These are phyloP conservation scores for Scedosporium aurantiacum DNA, from an alignment of 2,329 filamentous ascomycete species.

Conservation along the genomic window DNA sequence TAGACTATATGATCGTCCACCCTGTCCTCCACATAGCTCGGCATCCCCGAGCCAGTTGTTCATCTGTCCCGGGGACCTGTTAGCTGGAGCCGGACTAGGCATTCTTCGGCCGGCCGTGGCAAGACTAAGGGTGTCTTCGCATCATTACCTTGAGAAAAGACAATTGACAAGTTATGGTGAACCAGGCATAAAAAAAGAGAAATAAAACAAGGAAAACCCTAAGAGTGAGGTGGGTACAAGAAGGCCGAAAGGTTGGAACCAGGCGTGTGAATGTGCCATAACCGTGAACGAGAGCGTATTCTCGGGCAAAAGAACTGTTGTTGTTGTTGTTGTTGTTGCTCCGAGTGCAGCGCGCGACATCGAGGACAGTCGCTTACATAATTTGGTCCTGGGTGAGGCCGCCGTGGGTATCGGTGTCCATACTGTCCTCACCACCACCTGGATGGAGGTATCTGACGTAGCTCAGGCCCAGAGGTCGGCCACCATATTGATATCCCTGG, in stretches of 20 bases:
- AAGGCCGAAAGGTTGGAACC: background rate
- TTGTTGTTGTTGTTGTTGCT: too few species aligned
- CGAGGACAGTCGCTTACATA: constrained; percentile 49
- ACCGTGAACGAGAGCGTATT: background rate
- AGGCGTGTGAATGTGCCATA: background rate
- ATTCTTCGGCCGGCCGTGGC: too few species aligned
- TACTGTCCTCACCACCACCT: constrained; percentile 38
- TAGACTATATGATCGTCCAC: too few species aligned
- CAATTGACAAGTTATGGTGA: background rate
- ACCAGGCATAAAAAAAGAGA: constrained; percentile 1
- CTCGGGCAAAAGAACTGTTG: background rate
- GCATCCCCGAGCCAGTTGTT: too few species aligned
- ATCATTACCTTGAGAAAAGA: background rate
- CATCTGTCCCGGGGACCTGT: too few species aligned
- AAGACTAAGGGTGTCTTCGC: background rate
- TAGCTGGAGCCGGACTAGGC: too few species aligned
- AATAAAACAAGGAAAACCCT: constrained; percentile 4
- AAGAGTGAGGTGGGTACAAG: background rate
- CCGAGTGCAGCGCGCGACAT: background rate
- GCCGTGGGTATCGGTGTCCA: constrained; percentile 70
- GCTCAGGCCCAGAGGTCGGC: constrained; percentile 81
- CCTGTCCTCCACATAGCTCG: too few species aligned
- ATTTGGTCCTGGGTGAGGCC: constrained; percentile 95
- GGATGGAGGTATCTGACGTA: constrained; percentile 86
- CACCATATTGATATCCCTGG: constrained; percentile 93